Percentiles rank a stretch among this genome's conserved stretches.
Conservation (phyloP, 108 stramenopile species). For the Fragilaria crotonensis region DNA sequence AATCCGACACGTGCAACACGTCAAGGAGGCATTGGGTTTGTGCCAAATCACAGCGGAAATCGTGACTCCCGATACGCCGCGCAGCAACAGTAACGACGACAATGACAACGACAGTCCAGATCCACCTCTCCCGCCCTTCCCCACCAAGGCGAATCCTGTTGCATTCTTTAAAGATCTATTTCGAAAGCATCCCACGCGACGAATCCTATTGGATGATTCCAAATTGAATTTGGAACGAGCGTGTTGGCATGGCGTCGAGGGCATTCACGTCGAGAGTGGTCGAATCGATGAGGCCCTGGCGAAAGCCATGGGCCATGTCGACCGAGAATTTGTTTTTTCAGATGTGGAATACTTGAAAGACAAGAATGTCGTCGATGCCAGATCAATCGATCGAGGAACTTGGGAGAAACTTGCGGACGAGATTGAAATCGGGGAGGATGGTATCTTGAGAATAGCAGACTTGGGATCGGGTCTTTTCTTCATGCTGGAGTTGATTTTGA, state of each 20-base stretch:
- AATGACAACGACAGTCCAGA: constrained; percentile 1
- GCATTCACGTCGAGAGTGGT: constrained; percentile 21
- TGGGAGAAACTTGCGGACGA: constrained; percentile 46
- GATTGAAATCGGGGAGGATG: constrained; percentile 4
- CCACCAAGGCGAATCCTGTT: constrained; percentile 61
- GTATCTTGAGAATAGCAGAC: constrained; percentile 5
- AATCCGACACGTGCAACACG: constrained; percentile 44
- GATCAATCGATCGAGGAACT: constrained; percentile 47
- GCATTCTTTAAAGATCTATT: constrained; percentile 41
- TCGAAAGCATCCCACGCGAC: constrained; percentile 2
- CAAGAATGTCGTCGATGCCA: constrained; percentile 73
- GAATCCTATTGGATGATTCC: constrained; percentile 30
- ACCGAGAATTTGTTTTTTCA: constrained; percentile 35
- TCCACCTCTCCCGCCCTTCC: constrained; percentile 32
- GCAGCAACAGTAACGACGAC: not conserved
- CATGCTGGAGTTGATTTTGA: constrained; percentile 56
- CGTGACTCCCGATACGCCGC: constrained; percentile 57
- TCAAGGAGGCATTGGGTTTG: constrained; percentile 53
- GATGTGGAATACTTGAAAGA: constrained; percentile 59
- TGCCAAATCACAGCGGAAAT: constrained; percentile 18
- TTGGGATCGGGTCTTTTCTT: constrained; percentile 70
- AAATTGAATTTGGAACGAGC: not conserved
- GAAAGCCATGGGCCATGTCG: constrained; percentile 42
- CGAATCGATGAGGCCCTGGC: constrained; percentile 43
- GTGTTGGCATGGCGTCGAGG: constrained; percentile 25